Conservation (phyloP, 805 yeast species). For the Pichia nanzhaoensis region DNA sequence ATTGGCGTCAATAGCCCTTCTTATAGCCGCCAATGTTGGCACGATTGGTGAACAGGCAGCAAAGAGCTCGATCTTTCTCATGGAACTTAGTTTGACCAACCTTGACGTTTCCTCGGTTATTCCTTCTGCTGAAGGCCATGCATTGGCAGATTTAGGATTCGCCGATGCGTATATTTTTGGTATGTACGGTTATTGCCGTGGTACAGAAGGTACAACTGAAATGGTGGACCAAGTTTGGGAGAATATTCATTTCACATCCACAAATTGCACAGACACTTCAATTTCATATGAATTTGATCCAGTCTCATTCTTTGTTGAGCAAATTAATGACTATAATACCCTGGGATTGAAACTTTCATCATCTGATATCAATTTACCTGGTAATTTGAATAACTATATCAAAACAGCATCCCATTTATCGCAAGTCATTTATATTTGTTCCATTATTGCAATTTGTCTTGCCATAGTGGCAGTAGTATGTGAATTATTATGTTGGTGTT, state of each 20-base stretch:
- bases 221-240: slow-evolving; percentile 10
- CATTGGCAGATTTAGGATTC: slow-evolving; percentile 30
- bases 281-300: slow-evolving; percentile 56
- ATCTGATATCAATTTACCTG: slow-evolving; percentile 45
- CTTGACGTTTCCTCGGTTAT: slow-evolving; percentile 13
- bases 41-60: slow-evolving; percentile 37
- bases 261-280: slow-evolving; percentile 44
- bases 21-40: slow-evolving; percentile 48
- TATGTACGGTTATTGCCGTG: slow-evolving; percentile 60
- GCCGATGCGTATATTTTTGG: slow-evolving; percentile 48
- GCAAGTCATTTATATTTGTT: slow-evolving; percentile 52
- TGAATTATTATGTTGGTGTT: slow-evolving; percentile 32
- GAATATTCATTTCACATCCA: slow-evolving; percentile 29
- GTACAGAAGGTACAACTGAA: slow-evolving; percentile 20
- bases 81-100: slow-evolving; percentile 40
- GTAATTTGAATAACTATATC: slow-evolving; percentile 40
- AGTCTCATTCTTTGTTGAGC: slow-evolving; percentile 21
- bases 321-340: slow-evolving; percentile 10
- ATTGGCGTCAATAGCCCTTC: slow-evolving; percentile 39
- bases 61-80: slow-evolving; percentile 38
- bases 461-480: slow-evolving; percentile 37
- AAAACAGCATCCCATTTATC: slow-evolving; percentile 40
- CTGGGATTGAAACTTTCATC: slow-evolving; percentile 9
- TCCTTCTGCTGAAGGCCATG: neutral
- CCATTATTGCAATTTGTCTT: slow-evolving; percentile 42